These are phyloP conservation scores for Cercospora berteroae DNA, from an alignment of 2,329 filamentous ascomycete genomes.

Conservation along the genomic window DNA sequence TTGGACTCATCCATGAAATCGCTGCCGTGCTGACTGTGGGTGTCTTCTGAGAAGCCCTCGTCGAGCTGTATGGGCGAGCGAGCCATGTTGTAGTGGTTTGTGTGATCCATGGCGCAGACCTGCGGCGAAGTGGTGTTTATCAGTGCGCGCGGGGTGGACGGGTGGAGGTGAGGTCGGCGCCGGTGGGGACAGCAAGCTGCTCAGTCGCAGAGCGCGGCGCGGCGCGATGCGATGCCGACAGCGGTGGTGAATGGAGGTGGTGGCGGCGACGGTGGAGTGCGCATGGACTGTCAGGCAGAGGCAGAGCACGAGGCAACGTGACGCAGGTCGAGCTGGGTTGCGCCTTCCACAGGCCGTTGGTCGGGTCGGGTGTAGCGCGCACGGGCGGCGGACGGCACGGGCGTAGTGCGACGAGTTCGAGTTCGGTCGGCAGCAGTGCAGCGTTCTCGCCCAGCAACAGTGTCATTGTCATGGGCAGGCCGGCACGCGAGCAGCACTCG, in stretches of 20 bases:
- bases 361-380: neutral
- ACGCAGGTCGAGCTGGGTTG: neutral
- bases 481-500: neutral
- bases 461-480: neutral
- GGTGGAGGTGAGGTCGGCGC: neutral
- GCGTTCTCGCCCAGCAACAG: neutral
- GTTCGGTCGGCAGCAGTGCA: neutral
- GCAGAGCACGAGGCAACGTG: neutral
- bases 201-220: neutral
- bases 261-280: neutral
- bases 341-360: neutral
- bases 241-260: neutral
- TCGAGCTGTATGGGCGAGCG: constrained; percentile 39
- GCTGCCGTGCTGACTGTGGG: constrained; percentile 49
- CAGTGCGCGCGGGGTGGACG: neutral
- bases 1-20: constrained; percentile 30
- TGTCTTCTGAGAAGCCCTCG: constrained; percentile 81
- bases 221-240: neutral
- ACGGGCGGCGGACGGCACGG: neutral
- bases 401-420: neutral
- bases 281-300: neutral
- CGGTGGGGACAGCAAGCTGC: neutral
- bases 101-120: constrained; percentile 1
- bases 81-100: neutral
- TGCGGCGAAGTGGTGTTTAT: neutral